These are phyloP conservation scores for Linnemannia schmuckeri DNA, from an alignment of 192 early-diverging fungal species.

Conservation along the genomic window DNA sequence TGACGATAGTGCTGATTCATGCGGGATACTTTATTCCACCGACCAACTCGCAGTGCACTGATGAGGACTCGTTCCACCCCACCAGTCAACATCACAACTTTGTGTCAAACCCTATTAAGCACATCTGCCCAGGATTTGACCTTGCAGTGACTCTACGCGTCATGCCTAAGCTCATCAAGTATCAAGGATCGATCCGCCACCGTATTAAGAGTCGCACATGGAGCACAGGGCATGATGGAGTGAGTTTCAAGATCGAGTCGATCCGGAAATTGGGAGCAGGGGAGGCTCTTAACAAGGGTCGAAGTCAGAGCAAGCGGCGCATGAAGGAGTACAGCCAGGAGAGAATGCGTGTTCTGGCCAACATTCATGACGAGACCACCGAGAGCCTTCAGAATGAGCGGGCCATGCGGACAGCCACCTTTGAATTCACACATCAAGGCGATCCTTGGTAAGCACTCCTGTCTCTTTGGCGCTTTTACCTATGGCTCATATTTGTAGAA, in stretches of 20 bases:
- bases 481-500: background rate
- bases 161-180: slow-evolving; percentile 76
- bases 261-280: slow-evolving; percentile 67
- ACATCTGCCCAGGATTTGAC: slow-evolving; percentile 70
- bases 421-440: slow-evolving; percentile 69
- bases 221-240: slow-evolving; percentile 80
- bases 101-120: slow-evolving; percentile 24
- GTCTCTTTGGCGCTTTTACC: background rate
- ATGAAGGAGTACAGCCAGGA: slow-evolving; percentile 47
- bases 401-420: slow-evolving; percentile 57
- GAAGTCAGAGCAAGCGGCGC: slow-evolving; percentile 59
- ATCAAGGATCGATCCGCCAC: slow-evolving; percentile 74
- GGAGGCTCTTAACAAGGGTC: slow-evolving; percentile 54
- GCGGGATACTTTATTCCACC: slow-evolving; percentile 50
- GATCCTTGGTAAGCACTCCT: slow-evolving; percentile 63
- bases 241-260: slow-evolving; percentile 74
- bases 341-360: slow-evolving; percentile 51
- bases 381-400: slow-evolving; percentile 43
- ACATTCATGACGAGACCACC: slow-evolving; percentile 49
- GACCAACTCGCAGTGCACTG: slow-evolving; percentile 11
- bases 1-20: slow-evolving; percentile 64
- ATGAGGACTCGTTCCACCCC: slow-evolving; percentile 27
- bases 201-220: slow-evolving; percentile 73
- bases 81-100: slow-evolving; percentile 42
- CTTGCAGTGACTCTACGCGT: slow-evolving; percentile 77